Base-by-base conservation (phyloP, 306 rosid species). In the Quercus bicolor region DNA sequence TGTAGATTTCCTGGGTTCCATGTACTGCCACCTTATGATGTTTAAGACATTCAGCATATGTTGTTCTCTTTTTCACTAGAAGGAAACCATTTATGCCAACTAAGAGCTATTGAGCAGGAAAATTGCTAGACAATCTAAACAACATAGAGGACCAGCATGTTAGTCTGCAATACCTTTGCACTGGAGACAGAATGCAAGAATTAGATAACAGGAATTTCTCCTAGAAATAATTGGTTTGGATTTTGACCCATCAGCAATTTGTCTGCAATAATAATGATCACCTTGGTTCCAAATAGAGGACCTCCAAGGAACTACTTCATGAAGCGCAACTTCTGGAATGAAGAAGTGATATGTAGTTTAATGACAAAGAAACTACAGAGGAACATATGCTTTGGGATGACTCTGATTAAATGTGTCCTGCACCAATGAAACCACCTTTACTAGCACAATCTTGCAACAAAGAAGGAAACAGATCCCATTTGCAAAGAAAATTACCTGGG, bases 401-500 rank as follows among this genome's bases (percentile, higher is more conserved):
- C 72, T 33, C 16, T 19, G 71, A 18, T 4, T 33, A 68, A n/a
- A 8, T 37, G 45, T 29, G 6, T n/a, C 72, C 51, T 33, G 53
- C 40, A 68, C 52, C 20, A 68, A 18, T 9, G 20, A 68, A 37
- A 19, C 40, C 34, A 28, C 52, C 11, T 64, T 6, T 29, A 29
- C n/a, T 28, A 7, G 15, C 15, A 4, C n/a, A 33, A 18, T 19
- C 43, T 33, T 34, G 16, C 26, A 5, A 66, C 72, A 66, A 33
- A 33, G 28, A 68, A n/a, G 28, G 26, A 18, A 66, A 68, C 20
- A 9, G 11, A 8, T 34, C 4, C 8, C 4, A 10, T 34, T 60
- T 19, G 14, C 26, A 33, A 48, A 23, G 81, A 60, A 59, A n/a
- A 70, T 70, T 78, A 70, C 75, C 75, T 56, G 70, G 57, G 53